Evolutionary conservation across 805 yeast genomes (phyloP), one percentile per base, ranked within the genome.

Genomic region (Zygosaccharomyces rouxii): DNA sequence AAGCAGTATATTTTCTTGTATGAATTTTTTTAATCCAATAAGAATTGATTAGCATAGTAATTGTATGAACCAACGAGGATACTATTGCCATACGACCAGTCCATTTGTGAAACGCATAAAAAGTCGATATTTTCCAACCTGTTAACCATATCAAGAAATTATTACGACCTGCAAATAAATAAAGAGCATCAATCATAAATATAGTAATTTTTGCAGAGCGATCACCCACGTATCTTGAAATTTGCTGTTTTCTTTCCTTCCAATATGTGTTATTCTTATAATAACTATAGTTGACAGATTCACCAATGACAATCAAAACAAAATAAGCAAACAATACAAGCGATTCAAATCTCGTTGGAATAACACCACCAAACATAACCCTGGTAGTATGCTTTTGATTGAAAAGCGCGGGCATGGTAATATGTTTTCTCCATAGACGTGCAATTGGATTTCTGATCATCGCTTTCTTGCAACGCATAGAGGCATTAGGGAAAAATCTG

Each of bases 121-220:
- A 84, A 2, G 84, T 75, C 7, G 81, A 71, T 55, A 75, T 79
- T 3, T 80, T 67, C 76, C 86, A 77, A 3, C 89, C 87, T 1
- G 89, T 78, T 10, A 81, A 46, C 67, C 69, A 70, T 48, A 78
- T 73, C 59, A 86, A 69, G 33, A 87, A 76, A 57, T 84, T 86
- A 64, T 86, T 86, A 55, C 92, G 71, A 23, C 85, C 84, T 4
- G 86, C 86, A 65, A 86, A 81, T 47, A 83, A 68, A 51, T 78
- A 75, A 9, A 81, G 60, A 7, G 76, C 62, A 2, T 87, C 86
- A 50, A 81, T 70, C 48, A 79, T 47, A 51, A 73, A 79, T 40
- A 76, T 60, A 3, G 75, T 64, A 53, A 77, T 63, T 22, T 77
- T 52, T 28, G 77, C 83, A 9, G 79, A 63, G 62, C 86, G 70